These are phyloP conservation scores for Rhypophila decipiens DNA, from an alignment of 495 filamentous ascomycete species.

Conservation along the genomic window DNA sequence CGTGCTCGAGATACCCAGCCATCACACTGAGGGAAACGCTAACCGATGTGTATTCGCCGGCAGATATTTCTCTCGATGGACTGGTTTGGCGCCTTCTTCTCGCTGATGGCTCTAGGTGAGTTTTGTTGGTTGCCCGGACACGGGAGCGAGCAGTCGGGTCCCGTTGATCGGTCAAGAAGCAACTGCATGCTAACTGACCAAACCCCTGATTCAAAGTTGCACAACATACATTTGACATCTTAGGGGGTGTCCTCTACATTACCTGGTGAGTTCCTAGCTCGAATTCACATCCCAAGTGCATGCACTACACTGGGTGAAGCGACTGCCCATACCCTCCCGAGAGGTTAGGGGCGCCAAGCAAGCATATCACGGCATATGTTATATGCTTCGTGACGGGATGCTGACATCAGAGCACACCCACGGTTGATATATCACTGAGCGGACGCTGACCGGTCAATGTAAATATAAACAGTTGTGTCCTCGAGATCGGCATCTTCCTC, in stretches of 20 bases:
- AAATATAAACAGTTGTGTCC: conserved; percentile 38
- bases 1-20: not conserved
- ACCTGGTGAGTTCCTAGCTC: conserved; percentile 43
- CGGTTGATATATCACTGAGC: too few species aligned
- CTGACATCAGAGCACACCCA: too few species aligned
- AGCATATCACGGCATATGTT: too few species aligned
- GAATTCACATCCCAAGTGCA: too few species aligned
- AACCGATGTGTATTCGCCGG: not conserved
- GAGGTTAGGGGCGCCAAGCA: too few species aligned
- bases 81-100: conserved; percentile 67
- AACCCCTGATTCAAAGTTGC: conserved; percentile 35
- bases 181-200: not conserved
- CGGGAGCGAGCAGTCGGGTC: too few species aligned
- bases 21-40: not conserved
- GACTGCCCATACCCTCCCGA: too few species aligned
- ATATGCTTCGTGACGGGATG: too few species aligned
- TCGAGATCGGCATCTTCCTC: conserved; percentile 63
- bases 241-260: conserved; percentile 66
- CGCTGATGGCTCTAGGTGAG: conserved; percentile 62
- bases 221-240: conserved; percentile 62
- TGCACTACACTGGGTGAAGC: too few species aligned
- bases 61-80: conserved; percentile 65
- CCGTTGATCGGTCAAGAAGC: too few species aligned
- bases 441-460: too few species aligned
- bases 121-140: not conserved